phyloP scores from a whole-genome alignment of 345 rosid species.

The Syzygium aqueum region DNA sequence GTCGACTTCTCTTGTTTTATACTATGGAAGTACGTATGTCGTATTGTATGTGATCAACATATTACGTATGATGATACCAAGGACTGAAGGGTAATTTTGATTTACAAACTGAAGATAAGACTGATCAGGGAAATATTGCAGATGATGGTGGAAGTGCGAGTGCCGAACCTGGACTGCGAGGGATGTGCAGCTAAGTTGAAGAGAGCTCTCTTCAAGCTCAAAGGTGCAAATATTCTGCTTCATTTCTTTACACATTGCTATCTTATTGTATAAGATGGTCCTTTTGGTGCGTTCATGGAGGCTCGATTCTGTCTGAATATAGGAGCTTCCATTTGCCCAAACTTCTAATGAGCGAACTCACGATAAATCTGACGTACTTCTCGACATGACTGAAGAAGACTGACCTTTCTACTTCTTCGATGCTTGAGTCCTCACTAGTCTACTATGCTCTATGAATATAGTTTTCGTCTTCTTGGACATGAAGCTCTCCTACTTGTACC shows the following conservation, averaged over 20 bases:
- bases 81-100: no score
- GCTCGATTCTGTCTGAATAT: neutral
- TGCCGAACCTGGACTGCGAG: slow-evolving; percentile 83
- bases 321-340: neutral
- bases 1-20: no score
- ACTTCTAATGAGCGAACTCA: neutral
- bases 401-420: neutral
- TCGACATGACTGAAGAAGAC: neutral
- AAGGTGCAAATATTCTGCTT: slow-evolving; percentile 38
- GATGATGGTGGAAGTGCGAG: slow-evolving; percentile 80
- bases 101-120: neutral
- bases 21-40: no score
- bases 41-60: no score
- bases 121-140: slow-evolving; percentile 2
- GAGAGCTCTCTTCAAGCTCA: slow-evolving; percentile 78
- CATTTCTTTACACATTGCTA: neutral
- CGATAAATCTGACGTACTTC: neutral
- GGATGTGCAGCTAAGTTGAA: slow-evolving; percentile 88
- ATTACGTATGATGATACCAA: no score
- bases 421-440: neutral
- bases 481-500: neutral
- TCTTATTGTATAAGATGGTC: neutral
- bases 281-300: neutral
- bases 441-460: neutral
- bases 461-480: neutral